These are phyloP conservation scores for Melaleuca quinquenervia DNA, from an alignment of 345 rosid species.

Conservation along the genomic window DNA sequence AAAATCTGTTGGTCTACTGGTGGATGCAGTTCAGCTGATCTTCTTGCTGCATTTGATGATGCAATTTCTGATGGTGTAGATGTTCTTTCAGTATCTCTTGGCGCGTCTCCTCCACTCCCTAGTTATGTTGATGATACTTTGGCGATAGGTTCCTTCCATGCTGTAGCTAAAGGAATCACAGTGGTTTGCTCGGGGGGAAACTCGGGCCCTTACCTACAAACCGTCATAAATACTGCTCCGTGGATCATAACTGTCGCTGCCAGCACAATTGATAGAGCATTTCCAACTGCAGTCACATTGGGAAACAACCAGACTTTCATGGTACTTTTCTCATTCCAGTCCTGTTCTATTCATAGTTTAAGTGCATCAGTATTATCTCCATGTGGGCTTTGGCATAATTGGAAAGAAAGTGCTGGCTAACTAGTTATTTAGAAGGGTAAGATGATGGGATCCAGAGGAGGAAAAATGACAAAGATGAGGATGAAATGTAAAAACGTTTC, in stretches of 20 bases:
- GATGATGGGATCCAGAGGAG: background rate
- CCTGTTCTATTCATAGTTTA: background rate
- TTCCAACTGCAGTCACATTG: conserved; percentile 12
- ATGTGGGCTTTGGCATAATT: background rate
- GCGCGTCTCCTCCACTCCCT: conserved; percentile 15
- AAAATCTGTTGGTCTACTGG: conserved; percentile 32
- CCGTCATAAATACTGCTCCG: conserved; percentile 17
- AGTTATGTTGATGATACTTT: conserved; percentile 8
- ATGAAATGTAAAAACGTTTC: background rate
- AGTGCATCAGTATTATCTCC: background rate
- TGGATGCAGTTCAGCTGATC: conserved; percentile 29
- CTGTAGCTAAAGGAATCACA: conserved; percentile 21
- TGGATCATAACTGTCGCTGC: conserved; percentile 29
- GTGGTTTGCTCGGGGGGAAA: conserved; percentile 24
- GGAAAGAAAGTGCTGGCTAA: background rate
- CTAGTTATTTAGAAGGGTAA: background rate
- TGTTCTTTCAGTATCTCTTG: conserved; percentile 28
- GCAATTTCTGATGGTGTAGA: conserved; percentile 36
- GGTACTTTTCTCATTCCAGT: conserved; percentile 12
- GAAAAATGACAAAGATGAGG: background rate
- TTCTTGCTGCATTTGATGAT: conserved; percentile 36
- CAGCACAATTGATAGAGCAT: conserved; percentile 23
- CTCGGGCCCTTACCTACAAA: conserved; percentile 14
- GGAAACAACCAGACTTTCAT: conserved; percentile 17
- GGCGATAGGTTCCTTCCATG: conserved; percentile 26